Evolutionary conservation across 306 rosid genomes (phyloP), one percentile per base, ranked within the genome.

Genomic region (Trifolium pratense): DNA sequence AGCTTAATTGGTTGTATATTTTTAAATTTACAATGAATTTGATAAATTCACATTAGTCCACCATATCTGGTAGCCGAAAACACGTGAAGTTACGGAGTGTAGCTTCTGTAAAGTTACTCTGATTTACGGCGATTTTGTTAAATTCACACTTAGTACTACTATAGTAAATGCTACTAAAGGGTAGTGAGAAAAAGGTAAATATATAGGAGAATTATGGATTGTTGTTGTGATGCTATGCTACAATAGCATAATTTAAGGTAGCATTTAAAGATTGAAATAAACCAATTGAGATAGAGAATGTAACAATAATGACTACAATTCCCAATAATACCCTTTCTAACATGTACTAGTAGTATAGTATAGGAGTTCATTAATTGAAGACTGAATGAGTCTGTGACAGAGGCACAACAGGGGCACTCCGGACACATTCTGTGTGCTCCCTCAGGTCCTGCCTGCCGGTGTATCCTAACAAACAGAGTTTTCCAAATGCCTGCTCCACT

Each of bases 251-350:
- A 79, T 73, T 80, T 81, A 86, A 86, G 90, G 97, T 86, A 84
- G 51, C 73, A 72, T 56, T 73, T 74, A 81, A 56, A 71, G 86
- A 40, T 58, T 23, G 75, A 71, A 82, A 83, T 80, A 79, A 85
- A 83, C 92, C 80, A 76, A 79, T 83, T 76, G 81, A 66, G 57
- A 56, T 52, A 56, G 67, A 65, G 67, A 59, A 82, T 72, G 70
- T 78, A 53, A 8, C 68, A 71, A 59, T 56, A 42, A 31, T 66
- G 45, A 69, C 65, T 82, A n/a, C 93, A 84, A 82, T 84, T 92
- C 96, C 97, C 97, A 32, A 91, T 80, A 85, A 82, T 80, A 49
- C 89, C 96, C 86, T 71, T 6, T 14, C 10, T 42, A 71, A 43
- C n/a, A 12, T 12, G 49, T 43, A 43, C 7, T 13, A 36, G 49